phyloP scores from a whole-genome alignment of 2,329 filamentous ascomycete genomes.

The Davidsoniella neocaledoniae region DNA sequence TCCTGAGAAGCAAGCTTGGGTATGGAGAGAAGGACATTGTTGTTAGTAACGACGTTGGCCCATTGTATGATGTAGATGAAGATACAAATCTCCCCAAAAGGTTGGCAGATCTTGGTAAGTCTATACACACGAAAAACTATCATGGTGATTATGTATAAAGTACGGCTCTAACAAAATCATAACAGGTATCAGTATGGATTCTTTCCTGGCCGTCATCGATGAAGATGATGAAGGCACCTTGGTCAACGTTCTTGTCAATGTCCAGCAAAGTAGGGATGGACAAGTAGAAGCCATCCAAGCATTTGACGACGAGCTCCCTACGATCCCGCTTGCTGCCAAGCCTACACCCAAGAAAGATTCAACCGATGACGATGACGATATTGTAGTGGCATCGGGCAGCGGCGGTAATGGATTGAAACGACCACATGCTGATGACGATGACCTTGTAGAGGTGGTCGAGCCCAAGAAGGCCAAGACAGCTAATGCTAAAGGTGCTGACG shows the following conservation, averaged over 20 bases:
- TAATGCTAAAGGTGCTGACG: conserved; percentile 5
- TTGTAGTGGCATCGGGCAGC: background rate
- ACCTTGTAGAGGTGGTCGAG: conserved; percentile 16
- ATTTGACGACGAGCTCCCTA: background rate
- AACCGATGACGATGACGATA: conserved; percentile 27
- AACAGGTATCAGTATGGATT: conserved; percentile 49
- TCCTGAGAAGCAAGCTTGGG: conserved; percentile 52
- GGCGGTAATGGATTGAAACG: conserved; percentile 26
- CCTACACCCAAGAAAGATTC: conserved; percentile 27
- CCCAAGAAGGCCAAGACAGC: conserved; percentile 33
- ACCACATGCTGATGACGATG: conserved; percentile 22
- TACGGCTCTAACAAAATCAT: conserved; percentile 15
- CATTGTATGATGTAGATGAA: conserved; percentile 82
- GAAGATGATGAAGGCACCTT: conserved; percentile 58
- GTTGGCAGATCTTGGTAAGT: conserved; percentile 53
- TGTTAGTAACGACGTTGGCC: conserved; percentile 53
- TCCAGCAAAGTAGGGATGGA: conserved; percentile 29
- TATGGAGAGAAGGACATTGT: conserved; percentile 68
- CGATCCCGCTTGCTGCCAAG: conserved; percentile 17
- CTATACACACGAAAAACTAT: conserved; percentile 1
- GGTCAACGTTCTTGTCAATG: conserved; percentile 62
- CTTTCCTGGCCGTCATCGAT: conserved; percentile 72
- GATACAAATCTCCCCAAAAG: conserved; percentile 73
- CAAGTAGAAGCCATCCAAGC: conserved; percentile 12
- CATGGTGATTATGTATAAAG: background rate